Base-by-base conservation (phyloP, 345 rosid genomes). In the Clarkia xantiana region DNA sequence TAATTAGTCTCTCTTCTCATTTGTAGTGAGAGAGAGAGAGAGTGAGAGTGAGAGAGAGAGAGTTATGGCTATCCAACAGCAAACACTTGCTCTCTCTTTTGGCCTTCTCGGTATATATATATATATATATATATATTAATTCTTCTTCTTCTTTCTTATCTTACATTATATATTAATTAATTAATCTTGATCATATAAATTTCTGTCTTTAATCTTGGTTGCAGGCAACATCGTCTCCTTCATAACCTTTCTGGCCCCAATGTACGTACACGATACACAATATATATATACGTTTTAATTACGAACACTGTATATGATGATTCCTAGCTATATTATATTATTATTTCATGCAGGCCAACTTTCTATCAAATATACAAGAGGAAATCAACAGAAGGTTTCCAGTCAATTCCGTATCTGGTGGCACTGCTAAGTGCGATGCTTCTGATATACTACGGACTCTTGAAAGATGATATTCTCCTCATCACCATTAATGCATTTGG, bases 371-470 rank as follows among this genome's bases (percentile, higher is more conserved):
- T 88, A 18, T 74, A 67, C 60, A 79, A 62, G 73, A 77, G 65
- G 63, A 88, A 79, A 73, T 58, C 93, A 3, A 63, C 86, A 0
- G 82, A 74, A 67, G 88, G 86, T 43, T 88, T 74, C 60, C 88
- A 88, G 16, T 68, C 88, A 1, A 54, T 84, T 36, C 97, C 97
- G 3, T 88, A 88, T 18, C 73, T 81, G 64, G 59, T 76, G 43
- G 73, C 75, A 0, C 62, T 79, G 10, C 66, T 81, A 54, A 88
- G 97, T 61, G 87, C 94, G 0, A 88, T 69, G 86, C 77, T 84
- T 16, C 69, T 89, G 76, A 53, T 88, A 18, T 88, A 77, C 71
- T 88, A 88, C 14, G 94, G 91, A 2, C 10, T 55, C 25, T 25
- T 77, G 13, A 65, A 75, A 38, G 53, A 58, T n/a, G 66, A 58